Percentiles rank a stretch among this genome's conserved stretches.
Conservation (phyloP, 257 asterid species). For the Solanum ossicruentum region DNA sequence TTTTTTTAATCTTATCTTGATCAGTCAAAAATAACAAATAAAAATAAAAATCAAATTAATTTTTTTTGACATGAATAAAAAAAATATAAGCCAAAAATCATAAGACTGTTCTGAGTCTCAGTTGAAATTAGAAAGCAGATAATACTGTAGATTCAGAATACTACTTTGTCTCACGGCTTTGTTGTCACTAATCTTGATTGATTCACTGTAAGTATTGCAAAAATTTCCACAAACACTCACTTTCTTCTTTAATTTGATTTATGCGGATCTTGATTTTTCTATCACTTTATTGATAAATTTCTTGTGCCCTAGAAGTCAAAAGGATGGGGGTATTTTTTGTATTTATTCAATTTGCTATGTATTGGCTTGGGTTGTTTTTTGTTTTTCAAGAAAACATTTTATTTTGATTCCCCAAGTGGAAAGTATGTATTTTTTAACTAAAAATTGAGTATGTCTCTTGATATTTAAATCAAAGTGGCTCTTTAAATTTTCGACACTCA, state of each 20-base stretch:
- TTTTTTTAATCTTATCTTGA: too few relatives aligned
- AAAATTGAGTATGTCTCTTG: not conserved
- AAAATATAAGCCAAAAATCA: too few relatives aligned
- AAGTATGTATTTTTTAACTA: not conserved
- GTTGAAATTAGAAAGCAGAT: not conserved
- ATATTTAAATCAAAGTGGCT: not conserved
- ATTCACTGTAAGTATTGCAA: not conserved
- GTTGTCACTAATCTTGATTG: not conserved
- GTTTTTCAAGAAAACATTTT: not conserved
- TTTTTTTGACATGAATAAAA: too few relatives aligned
- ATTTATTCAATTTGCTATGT: not conserved
- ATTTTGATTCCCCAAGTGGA: not conserved
- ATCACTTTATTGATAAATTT: not conserved
- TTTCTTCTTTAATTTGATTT: not conserved
- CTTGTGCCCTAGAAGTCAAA: not conserved
- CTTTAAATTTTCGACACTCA: too few relatives aligned
- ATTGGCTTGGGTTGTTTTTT: not conserved
- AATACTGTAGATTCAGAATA: not conserved
- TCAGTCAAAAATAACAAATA: too few relatives aligned
- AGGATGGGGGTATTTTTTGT: not conserved
- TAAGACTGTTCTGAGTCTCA: too few relatives aligned
- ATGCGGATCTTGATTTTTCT: not conserved
- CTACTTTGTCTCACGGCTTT: not conserved
- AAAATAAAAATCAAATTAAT: too few relatives aligned
- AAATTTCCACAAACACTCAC: not conserved